Conservation (phyloP, 441 rosid species). For the Aquilaria agallochum region DNA sequence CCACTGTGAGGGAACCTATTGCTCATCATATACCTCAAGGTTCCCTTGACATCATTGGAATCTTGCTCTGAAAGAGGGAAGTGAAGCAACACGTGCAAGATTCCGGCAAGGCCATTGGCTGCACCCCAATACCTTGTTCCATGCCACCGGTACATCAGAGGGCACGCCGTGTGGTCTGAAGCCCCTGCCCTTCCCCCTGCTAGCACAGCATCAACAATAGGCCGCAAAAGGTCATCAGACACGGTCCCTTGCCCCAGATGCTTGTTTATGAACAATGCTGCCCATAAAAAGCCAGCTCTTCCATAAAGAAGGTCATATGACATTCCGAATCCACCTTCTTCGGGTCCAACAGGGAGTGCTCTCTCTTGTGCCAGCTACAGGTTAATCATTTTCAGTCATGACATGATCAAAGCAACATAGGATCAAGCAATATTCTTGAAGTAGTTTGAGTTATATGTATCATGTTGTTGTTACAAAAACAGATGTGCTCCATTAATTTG, state of each 20-base stretch:
- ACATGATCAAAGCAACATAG: background rate
- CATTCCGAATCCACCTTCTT: slow-evolving; percentile 93
- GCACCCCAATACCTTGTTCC: slow-evolving; percentile 97
- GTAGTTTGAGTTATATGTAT: no score
- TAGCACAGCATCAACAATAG: slow-evolving; percentile 67
- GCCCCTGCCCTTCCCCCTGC: slow-evolving; percentile 92
- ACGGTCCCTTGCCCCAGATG: slow-evolving; percentile 54
- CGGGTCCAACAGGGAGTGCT: slow-evolving; percentile 81
- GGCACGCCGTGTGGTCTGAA: slow-evolving; percentile 56
- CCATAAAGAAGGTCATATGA: slow-evolving; percentile 87
- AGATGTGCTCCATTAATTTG: no score
- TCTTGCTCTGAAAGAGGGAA: slow-evolving; percentile 52
- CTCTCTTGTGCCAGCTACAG: slow-evolving; percentile 65
- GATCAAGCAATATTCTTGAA: no score
- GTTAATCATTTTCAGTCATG: background rate
- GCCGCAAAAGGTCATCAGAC: slow-evolving; percentile 40
- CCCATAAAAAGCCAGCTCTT: slow-evolving; percentile 88
- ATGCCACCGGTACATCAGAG: slow-evolving; percentile 88
- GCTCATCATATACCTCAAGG: slow-evolving; percentile 80
- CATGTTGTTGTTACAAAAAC: background rate
- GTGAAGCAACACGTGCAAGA: slow-evolving; percentile 72
- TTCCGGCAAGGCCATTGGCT: slow-evolving; percentile 83
- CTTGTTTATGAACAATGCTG: slow-evolving; percentile 68
- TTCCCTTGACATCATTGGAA: slow-evolving; percentile 61
- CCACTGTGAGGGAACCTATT: slow-evolving; percentile 75